These are phyloP conservation scores for Leishmania martiniquensis DNA, from an alignment of 208 protist genomes.

Conservation along the genomic window DNA sequence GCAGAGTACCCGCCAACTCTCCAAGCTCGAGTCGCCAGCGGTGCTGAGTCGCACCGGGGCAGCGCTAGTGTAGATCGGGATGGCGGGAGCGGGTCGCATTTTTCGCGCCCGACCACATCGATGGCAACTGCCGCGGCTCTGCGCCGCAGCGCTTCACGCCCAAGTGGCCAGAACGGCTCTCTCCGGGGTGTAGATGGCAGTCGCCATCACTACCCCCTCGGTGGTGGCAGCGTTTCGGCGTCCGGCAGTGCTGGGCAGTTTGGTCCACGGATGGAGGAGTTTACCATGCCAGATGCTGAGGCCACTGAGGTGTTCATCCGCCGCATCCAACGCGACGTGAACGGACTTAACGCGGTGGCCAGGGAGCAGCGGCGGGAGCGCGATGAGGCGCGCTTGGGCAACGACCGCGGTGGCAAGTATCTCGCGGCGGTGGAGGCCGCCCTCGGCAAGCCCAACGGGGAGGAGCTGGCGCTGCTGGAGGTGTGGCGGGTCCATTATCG, in stretches of 20 bases:
- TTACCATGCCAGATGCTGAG: slow-evolving; percentile 71
- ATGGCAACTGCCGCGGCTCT: slow-evolving; percentile 17
- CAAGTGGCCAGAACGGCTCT: slow-evolving; percentile 1
- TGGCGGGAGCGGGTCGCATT: background rate
- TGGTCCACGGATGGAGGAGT: slow-evolving; percentile 33
- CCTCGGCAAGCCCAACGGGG: slow-evolving; percentile 32
- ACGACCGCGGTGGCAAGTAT: slow-evolving; percentile 21
- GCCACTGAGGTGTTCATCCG: slow-evolving; percentile 69
- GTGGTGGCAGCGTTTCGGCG: background rate
- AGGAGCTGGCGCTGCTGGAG: slow-evolving; percentile 60
- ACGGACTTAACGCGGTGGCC: slow-evolving; percentile 83
- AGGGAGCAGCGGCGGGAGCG: slow-evolving; percentile 71
- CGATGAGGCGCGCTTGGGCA: slow-evolving; percentile 19
- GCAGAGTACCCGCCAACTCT: slow-evolving; percentile 27
- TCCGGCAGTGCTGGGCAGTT: background rate
- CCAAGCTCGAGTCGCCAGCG: slow-evolving; percentile 2
- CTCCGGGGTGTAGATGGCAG: background rate
- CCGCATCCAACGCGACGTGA: slow-evolving; percentile 79
- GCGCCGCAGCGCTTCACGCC: slow-evolving; percentile 22
- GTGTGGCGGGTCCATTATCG: slow-evolving; percentile 49
- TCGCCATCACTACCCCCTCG: background rate
- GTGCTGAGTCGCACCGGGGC: background rate
- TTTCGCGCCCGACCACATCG: slow-evolving; percentile 12
- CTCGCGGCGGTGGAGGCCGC: slow-evolving; percentile 24
- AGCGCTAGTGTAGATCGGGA: slow-evolving; percentile 7